Evolutionary conservation across 352 stramenopile genomes (phyloP), one percentile per base, ranked within the genome.

Genomic region (Globisporangium takayamanum): DNA sequence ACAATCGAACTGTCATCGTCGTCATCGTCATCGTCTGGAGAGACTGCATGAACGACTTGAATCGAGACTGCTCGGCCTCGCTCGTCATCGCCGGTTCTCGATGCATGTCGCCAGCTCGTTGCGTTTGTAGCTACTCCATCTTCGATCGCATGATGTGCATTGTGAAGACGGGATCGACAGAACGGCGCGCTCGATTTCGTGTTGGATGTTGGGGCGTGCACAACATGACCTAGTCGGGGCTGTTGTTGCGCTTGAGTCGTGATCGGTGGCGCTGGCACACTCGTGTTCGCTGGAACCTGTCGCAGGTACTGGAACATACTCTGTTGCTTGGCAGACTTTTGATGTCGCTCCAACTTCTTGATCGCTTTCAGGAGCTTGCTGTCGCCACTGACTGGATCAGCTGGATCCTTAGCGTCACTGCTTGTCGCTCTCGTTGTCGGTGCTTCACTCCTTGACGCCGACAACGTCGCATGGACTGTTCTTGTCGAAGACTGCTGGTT

Each of bases 341-440:
- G 74, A 53, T 78, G 74, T 2, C 28, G 64, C 44, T 77, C 70
- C n/a, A 84, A 57, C 37, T 60, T 75, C 53, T 82, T 84, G 39
- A 84, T 84, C 53, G 69, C 70, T 25, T 55, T 55, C 49, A 84
- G 58, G 22, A 84, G 73, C 15, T 54, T 74, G 55, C 72, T 81
- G 46, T 78, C 61, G 12, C 39, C 22, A 22, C 15, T 22, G 4
- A 8, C 4, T 46, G 41, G 4, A 5, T n/a, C 41, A 7, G 6
- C 15, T 46, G 15, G 41, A 46, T 46, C 41, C 33, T 12, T 39
- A n/a, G 41, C 15, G 15, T 4, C 41, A 20, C 15, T 46, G 18
- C 15, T 4, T 46, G 41, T 6, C 5, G 41, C 18, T n/a, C 12
- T 6, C 39, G 39, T 36, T 36, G 5, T 5, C 5, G 7, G 33